phyloP scores from a whole-genome alignment of 257 asterid species.

The Forsythia viridissima region DNA sequence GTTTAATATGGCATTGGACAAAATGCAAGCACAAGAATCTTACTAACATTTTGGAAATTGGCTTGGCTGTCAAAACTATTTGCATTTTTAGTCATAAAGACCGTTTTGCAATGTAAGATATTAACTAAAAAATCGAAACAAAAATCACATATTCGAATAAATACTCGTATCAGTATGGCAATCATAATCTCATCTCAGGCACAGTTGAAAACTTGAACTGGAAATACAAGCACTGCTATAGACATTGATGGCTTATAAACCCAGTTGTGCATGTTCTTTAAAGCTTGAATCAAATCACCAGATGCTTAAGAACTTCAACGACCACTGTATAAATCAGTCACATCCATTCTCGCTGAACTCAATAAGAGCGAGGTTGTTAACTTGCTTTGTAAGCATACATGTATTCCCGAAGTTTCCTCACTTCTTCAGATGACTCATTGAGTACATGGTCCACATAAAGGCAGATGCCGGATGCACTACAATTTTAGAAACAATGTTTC shows the following conservation, averaged over 20 bases:
- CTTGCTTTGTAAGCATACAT: conserved; percentile 84
- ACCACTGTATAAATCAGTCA: conserved; percentile 10
- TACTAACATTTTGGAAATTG: too few species aligned
- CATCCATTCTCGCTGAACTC: background rate
- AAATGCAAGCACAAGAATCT: too few species aligned
- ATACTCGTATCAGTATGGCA: background rate
- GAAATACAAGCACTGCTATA: conserved; percentile 15
- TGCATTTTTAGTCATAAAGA: background rate
- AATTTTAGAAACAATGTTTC: conserved; percentile 23
- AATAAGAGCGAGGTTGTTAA: conserved; percentile 22
- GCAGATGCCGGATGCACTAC: conserved; percentile 71
- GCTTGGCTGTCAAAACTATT: too few species aligned
- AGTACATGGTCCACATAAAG: conserved; percentile 79
- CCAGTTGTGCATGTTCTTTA: background rate
- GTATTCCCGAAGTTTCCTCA: conserved; percentile 79
- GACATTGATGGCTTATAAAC: conserved; percentile 12
- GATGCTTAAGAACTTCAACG: background rate
- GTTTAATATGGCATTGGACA: too few species aligned
- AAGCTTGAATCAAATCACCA: background rate
- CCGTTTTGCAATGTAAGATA: background rate
- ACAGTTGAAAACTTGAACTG: background rate
- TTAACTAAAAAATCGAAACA: background rate
- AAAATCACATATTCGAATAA: background rate
- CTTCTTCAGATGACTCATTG: conserved; percentile 72
- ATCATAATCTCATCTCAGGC: background rate